Conservation (phyloP, 306 rosid species). For the Rubus idaeus region DNA sequence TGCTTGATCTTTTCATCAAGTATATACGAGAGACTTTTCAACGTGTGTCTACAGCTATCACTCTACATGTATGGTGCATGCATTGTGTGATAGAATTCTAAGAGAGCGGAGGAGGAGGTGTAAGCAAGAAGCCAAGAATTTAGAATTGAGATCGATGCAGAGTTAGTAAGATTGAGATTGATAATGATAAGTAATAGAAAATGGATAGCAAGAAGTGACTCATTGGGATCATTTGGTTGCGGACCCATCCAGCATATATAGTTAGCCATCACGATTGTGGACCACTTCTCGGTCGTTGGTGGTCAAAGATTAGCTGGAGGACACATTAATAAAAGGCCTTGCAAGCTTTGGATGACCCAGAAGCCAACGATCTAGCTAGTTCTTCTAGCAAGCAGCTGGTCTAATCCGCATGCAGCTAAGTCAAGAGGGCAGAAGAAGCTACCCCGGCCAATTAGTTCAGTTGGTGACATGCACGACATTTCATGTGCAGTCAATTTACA, state of each 20-base stretch:
- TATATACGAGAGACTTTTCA: not conserved
- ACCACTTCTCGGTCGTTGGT: not conserved
- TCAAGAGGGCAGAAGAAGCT: no score
- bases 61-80: not conserved
- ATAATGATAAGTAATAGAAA: constrained; percentile 17
- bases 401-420: no score
- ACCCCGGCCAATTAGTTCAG: no score
- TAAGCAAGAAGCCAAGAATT: not conserved
- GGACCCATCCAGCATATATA: constrained; percentile 26
- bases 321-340: not conserved
- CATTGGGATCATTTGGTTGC: constrained; percentile 51
- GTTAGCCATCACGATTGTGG: not conserved
- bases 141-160: not conserved
- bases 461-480: no score
- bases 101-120: not conserved
- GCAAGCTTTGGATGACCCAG: not conserved
- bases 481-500: no score
- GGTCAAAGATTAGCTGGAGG: not conserved
- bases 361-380: not conserved
- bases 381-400: not conserved
- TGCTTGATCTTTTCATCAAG: not conserved
- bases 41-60: not conserved
- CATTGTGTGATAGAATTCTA: no score
- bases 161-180: not conserved
- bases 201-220: constrained; percentile 32